Evolutionary conservation across 495 filamentous ascomycete species (phyloP), one percentile per base, ranked within the genome.

Genomic region (Penicillium subrubescens): DNA sequence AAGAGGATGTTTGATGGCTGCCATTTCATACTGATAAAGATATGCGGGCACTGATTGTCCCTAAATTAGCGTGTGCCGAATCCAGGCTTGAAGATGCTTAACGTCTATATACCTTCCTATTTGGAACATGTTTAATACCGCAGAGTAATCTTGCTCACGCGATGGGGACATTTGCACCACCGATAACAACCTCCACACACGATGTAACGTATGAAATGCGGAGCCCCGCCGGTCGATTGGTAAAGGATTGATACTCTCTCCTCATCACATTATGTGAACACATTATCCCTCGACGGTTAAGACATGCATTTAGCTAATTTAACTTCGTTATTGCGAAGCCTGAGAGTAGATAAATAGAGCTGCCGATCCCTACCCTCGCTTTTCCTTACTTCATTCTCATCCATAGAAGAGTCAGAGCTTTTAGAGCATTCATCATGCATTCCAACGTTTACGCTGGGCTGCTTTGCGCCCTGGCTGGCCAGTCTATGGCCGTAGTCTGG

Each of bases 381-480:
- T 33, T 46, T 37, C 57, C 37, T 25, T 48, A 29, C 57, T 57
- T 51, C 44, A 29, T 43, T n/a, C 27, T 19, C 27, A 31, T 37
- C 11, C n/a, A 37, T 54, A 53, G 27, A 27, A 29, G 11, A 34
- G 34, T 23, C 41, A 43, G 52, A 25, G 27, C 33, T 67, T 59
- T 39, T 21, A 65, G 46, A 41, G 17, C 14, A 37, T 57, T 37
- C 55, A 60, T 33, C 17, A 71, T 71, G 68, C 68, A 63, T 44
- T 43, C 62, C 17, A 59, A 51, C 44, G 52, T 66, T 25, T 65
- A 68, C 31, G 60, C 62, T 59, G 68, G 65, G 46, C 51, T 71
- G 33, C 68, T 71, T 23, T 71, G 68, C 39, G 43, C 62, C 57
- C 57, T 71, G 12, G 65, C 65, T 23, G 62, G 65, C 37, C 68